Base-by-base conservation (phyloP, 1,284 basidiomycete genomes). In the Apiotrichum siamense region DNA sequence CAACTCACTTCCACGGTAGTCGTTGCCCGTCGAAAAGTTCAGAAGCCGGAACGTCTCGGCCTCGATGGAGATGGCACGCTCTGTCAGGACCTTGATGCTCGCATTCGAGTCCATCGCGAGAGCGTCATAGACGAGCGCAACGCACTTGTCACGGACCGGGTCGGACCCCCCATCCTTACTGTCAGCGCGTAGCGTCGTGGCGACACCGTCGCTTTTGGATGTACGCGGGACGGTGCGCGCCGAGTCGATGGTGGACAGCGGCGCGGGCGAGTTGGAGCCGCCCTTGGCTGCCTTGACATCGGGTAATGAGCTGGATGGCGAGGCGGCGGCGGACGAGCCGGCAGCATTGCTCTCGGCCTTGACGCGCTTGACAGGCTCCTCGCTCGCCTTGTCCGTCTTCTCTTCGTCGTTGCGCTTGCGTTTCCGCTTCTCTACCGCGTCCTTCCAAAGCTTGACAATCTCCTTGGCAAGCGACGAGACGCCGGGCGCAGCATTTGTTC, bases 371-470 rank as follows among this genome's bases (percentile, higher is more conserved):
- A 56, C 59, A 15, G 49, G 61, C 31, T 68, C 66, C 38, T 55
- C 59, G 50, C 57, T 42, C 17, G 47, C 53, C 26, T 61, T 56
- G 20, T 52, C 52, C 7, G 47, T 55, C 26, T 61, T 56, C 27
- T 52, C 52, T 37, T 56, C 61, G 44, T 50, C 49, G n/a, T n/a
- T n/a, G 61, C 62, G 67, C 61, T 64, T 67, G 57, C 40, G 67
- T 64, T 64, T 66, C 69, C 88, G 89, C 49, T 87, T 74, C 61
- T 90, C 88, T 26, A 92, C 88, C 49, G 83, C 84, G 40, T 78
- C 81, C 75, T 92, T 91, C 90, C 90, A 93, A 69, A 86, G 85
- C 74, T 85, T 88, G 41, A 97, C 93, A 31, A 97, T 79, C 61
- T 92, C 90, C 72, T 97, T 97, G 13, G 94, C 89, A 4, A 90